phyloP scores from a whole-genome alignment of 805 yeast genomes.

The Maudiozyma saulgeensis region DNA sequence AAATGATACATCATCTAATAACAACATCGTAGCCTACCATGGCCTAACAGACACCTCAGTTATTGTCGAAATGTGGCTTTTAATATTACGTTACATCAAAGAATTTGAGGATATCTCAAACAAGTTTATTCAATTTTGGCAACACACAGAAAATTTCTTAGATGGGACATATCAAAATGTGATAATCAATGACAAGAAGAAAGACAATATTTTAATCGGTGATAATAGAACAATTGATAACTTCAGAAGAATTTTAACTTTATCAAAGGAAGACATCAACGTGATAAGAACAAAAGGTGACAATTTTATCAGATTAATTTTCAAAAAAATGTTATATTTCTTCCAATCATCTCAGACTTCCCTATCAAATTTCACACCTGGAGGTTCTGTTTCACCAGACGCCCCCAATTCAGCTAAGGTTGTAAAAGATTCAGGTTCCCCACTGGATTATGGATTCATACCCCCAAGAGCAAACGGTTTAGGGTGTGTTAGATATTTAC shows the following conservation, averaged over 20 bases:
- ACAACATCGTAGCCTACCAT: not conserved
- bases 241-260: conserved; percentile 31
- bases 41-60: conserved; percentile 43
- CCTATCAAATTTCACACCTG: not conserved
- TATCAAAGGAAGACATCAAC: conserved; percentile 36
- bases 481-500: conserved; percentile 44
- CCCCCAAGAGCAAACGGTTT: conserved; percentile 60
- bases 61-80: conserved; percentile 52
- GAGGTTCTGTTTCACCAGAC: not conserved
- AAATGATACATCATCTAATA: not conserved
- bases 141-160: conserved; percentile 44
- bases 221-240: conserved; percentile 23
- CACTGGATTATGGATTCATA: conserved; percentile 41
- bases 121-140: conserved; percentile 44
- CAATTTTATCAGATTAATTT: conserved; percentile 31
- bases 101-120: conserved; percentile 32
- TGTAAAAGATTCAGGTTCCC: conserved; percentile 20
- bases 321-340: conserved; percentile 22
- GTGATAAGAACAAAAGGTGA: conserved; percentile 34
- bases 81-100: conserved; percentile 33
- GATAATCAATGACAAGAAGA: conserved; percentile 34
- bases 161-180: conserved; percentile 37
- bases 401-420: not conserved
- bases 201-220: conserved; percentile 26
- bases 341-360: conserved; percentile 29